Percentiles rank a stretch among this genome's conserved stretches.
Evolutionary conservation across 148 eudicot genomes (phyloP).

Genomic region (Amaranthus cruentus): DNA sequence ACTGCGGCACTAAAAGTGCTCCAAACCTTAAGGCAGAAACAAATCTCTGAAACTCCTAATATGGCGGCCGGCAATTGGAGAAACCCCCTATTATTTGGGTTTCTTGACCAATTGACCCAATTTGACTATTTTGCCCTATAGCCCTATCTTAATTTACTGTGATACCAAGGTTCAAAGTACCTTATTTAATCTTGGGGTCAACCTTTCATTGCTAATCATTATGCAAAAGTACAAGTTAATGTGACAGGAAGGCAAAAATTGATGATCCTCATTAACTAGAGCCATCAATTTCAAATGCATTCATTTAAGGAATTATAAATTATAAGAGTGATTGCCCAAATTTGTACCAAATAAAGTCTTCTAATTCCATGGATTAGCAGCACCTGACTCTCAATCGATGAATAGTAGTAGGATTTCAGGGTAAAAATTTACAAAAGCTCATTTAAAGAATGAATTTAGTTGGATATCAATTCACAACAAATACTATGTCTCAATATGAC

Average conservation of each 20-base stretch:
- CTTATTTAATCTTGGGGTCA: too few relatives aligned
- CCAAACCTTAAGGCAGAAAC: background rate
- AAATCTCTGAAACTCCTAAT: background rate
- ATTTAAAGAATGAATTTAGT: background rate
- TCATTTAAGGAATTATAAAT: background rate
- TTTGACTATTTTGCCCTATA: too few relatives aligned
- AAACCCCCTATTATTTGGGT: too few relatives aligned
- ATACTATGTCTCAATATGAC: too few relatives aligned
- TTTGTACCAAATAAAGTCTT: background rate
- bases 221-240: too few relatives aligned
- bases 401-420: background rate
- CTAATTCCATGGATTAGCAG: background rate
- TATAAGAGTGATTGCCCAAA: background rate
- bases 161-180: too few relatives aligned
- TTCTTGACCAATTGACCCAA: too few relatives aligned
- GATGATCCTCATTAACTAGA: background rate
- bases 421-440: background rate
- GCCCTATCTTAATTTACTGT: too few relatives aligned
- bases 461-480: too few relatives aligned
- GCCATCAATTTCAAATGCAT: background rate
- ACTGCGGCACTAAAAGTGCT: background rate
- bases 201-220: background rate
- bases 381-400: too few relatives aligned
- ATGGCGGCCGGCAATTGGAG: background rate
- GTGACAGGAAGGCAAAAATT: background rate